Conservation (phyloP, 176 grass and related monocot species). For the Pontederia crassipes region DNA sequence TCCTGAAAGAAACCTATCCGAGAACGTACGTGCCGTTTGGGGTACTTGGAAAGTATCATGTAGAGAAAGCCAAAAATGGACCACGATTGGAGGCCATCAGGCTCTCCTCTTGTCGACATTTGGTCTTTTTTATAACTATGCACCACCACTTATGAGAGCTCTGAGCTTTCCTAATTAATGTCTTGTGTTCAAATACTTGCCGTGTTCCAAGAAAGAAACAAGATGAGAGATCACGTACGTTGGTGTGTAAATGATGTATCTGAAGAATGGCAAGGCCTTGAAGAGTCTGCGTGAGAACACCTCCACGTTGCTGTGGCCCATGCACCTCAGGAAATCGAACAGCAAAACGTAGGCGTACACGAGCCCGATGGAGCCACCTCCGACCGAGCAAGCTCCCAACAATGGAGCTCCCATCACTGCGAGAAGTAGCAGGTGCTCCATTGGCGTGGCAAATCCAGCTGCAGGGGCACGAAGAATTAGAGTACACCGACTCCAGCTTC, state of each 20-base stretch:
- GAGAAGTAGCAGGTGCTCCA: slow-evolving; percentile 39
- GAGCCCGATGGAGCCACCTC: slow-evolving; percentile 34
- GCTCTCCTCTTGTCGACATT: too few relatives aligned
- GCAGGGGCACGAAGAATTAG: neutral
- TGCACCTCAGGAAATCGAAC: slow-evolving; percentile 62
- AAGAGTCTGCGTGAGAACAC: slow-evolving; percentile 39
- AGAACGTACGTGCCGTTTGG: too few relatives aligned
- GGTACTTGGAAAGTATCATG: too few relatives aligned
- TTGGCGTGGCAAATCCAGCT: slow-evolving; percentile 63
- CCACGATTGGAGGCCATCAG: too few relatives aligned
- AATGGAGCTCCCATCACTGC: slow-evolving; percentile 45
- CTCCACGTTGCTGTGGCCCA: slow-evolving; percentile 90
- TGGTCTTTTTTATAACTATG: too few relatives aligned
- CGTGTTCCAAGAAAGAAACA: neutral
- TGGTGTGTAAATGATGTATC: slow-evolving; percentile 71
- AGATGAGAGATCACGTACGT: slow-evolving; percentile 33
- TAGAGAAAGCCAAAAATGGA: too few relatives aligned
- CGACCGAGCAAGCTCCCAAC: slow-evolving; percentile 26
- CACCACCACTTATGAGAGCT: too few relatives aligned
- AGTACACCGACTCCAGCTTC: neutral
- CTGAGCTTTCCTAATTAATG: neutral
- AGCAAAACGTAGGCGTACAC: slow-evolving; percentile 46
- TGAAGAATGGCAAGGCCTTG: slow-evolving; percentile 36
- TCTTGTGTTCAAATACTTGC: neutral
- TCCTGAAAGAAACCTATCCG: too few relatives aligned